Evolutionary conservation across 768 basidiomycete genomes (phyloP).

Genomic region (Tricholoma matsutake): DNA sequence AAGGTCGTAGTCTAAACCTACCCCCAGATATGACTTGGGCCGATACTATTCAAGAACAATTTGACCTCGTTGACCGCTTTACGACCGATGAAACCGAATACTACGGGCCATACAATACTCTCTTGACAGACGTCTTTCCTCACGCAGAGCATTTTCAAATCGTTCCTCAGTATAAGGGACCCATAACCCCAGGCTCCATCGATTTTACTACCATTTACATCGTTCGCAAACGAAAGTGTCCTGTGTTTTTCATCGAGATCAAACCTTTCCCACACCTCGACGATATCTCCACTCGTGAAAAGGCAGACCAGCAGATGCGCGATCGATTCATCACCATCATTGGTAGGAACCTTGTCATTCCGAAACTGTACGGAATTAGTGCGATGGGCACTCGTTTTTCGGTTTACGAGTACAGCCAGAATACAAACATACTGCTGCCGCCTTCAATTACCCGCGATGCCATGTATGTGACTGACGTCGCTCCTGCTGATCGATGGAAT

Average conservation of each 20-base stretch:
- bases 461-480: slow-evolving; percentile 13
- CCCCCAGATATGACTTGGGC: not conserved
- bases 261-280: not conserved
- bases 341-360: slow-evolving; percentile 10
- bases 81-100: not conserved
- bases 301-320: not conserved
- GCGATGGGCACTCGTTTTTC: slow-evolving; percentile 16
- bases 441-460: slow-evolving; percentile 11
- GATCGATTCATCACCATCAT: not conserved
- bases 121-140: not conserved
- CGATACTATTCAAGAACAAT: not conserved
- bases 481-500: slow-evolving; percentile 17
- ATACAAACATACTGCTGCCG: slow-evolving; percentile 8
- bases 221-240: no score
- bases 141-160: not conserved
- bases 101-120: not conserved
- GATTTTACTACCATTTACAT: no score
- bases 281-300: not conserved
- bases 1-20: no score
- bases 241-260: not conserved
- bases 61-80: not conserved
- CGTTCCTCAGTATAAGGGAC: not conserved
- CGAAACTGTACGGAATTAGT: slow-evolving; percentile 15
- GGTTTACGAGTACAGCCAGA: slow-evolving; percentile 10
- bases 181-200: no score